Evolutionary conservation across 257 asterid genomes (phyloP).

Genomic region (Lycium ferocissimum): DNA sequence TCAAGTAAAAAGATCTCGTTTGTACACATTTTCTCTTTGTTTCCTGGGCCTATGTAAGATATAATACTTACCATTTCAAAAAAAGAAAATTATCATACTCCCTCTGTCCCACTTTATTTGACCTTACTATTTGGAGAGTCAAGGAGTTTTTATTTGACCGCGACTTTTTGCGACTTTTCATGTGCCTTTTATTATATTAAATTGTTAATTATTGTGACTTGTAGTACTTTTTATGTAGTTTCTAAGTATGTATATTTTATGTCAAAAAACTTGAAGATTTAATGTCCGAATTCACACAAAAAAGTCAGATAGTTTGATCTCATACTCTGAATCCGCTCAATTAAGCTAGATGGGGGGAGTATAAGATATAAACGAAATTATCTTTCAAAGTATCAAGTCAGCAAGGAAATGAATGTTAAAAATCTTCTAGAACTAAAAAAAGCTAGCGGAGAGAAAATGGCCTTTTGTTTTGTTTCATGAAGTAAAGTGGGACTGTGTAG

Average conservation of each 20-base stretch:
- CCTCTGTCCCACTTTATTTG: not conserved
- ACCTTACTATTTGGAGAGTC: conserved; percentile 6
- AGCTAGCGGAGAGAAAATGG: not conserved
- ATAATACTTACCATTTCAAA: conserved; percentile 21
- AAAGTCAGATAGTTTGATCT: not conserved
- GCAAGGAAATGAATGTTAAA: not conserved
- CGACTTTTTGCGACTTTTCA: not conserved
- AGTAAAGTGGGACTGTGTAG: not conserved
- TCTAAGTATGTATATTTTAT: conserved; percentile 14
- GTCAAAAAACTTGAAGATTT: not conserved
- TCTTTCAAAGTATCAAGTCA: conserved; percentile 14
- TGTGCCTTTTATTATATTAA: not conserved
- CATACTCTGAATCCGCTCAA: not conserved
- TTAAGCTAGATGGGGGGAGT: not conserved
- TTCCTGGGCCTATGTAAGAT: not conserved
- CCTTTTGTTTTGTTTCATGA: not conserved
- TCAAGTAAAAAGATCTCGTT: too few species aligned
- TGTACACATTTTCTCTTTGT: too few species aligned
- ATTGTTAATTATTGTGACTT: not conserved
- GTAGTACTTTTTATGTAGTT: not conserved
- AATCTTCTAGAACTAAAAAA: not conserved
- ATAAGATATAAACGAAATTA: not conserved
- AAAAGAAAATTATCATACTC: not conserved
- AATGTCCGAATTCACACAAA: not conserved
- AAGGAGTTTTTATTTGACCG: not conserved